A percentile compares a stretch with the other conserved stretches of the same genome.
These are phyloP conservation scores for Acacia acuminata DNA, from an alignment of 306 rosid genomes.

Conservation along the genomic window DNA sequence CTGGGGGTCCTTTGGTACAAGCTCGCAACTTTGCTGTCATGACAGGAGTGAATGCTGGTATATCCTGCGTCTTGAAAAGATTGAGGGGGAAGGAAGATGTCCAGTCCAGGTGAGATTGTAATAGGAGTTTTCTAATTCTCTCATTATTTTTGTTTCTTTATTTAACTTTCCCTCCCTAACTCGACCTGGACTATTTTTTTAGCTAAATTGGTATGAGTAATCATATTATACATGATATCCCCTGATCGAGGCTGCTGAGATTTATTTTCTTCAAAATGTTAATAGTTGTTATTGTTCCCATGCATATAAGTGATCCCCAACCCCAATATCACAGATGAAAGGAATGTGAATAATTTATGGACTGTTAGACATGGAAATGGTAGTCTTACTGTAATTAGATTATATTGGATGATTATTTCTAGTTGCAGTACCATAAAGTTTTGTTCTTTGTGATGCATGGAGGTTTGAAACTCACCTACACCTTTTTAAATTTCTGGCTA, in stretches of 20 bases:
- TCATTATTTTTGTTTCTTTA: background rate
- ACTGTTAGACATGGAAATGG: conserved; percentile 1
- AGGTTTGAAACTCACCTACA: background rate
- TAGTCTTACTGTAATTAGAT: background rate
- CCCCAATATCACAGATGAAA: background rate
- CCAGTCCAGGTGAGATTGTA: conserved; percentile 66
- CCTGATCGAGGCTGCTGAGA: background rate
- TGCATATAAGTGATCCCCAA: background rate
- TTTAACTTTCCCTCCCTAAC: background rate
- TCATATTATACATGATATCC: background rate
- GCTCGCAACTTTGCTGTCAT: conserved; percentile 98
- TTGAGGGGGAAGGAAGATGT: conserved; percentile 96
- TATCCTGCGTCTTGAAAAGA: conserved; percentile 87
- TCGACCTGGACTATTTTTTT: background rate
- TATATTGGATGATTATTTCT: background rate
- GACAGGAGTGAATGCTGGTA: conserved; percentile 98
- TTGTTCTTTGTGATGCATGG: background rate
- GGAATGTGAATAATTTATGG: background rate
- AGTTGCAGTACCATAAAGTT: background rate
- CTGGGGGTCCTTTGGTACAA: conserved; percentile 89
- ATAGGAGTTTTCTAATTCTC: background rate
- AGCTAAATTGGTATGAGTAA: background rate
- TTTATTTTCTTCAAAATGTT: background rate
- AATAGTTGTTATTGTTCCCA: background rate
- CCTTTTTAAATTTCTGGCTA: background rate